Evolutionary conservation across 2,329 filamentous ascomycete genomes (phyloP).

Genomic region (Calycina marina): DNA sequence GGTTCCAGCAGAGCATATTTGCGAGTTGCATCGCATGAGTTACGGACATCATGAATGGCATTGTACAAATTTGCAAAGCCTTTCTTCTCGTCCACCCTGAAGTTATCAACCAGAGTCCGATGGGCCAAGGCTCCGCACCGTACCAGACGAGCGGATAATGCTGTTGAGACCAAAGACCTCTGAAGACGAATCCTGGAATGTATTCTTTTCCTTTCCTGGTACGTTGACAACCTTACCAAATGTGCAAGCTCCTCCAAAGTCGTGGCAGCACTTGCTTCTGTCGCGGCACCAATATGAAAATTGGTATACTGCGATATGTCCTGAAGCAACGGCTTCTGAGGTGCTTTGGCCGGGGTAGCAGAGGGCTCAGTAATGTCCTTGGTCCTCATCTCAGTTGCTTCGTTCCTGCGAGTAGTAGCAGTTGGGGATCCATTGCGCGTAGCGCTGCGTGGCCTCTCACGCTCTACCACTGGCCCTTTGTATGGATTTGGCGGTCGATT

Average conservation of each 20-base stretch:
- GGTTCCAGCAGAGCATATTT: conserved; percentile 59
- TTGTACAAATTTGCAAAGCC: conserved; percentile 61
- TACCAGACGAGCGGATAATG: conserved; percentile 58
- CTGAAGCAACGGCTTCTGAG: conserved; percentile 37
- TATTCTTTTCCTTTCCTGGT: conserved; percentile 67
- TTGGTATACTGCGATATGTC: conserved; percentile 55
- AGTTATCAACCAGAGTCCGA: conserved; percentile 62
- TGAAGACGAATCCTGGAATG: conserved; percentile 61
- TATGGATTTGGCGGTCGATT: conserved; percentile 31
- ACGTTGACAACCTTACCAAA: conserved; percentile 61
- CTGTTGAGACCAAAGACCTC: conserved; percentile 59
- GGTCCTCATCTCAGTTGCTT: conserved; percentile 15
- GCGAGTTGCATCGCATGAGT: conserved; percentile 59
- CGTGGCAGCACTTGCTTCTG: conserved; percentile 48
- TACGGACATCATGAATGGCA: conserved; percentile 65
- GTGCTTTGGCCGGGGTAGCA: conserved; percentile 15
- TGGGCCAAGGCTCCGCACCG: conserved; percentile 62
- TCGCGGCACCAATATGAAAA: conserved; percentile 31
- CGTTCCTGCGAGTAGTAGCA: conserved; percentile 18
- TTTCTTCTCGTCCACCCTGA: conserved; percentile 66
- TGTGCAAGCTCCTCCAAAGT: conserved; percentile 67
- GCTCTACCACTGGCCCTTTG: conserved; percentile 29
- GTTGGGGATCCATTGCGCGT: conserved; percentile 15
- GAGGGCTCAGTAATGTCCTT: conserved; percentile 6
- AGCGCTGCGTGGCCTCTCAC: conserved; percentile 28